Conservation (phyloP, 768 basidiomycete genomes). For the Rhizopogon vesiculosus region DNA sequence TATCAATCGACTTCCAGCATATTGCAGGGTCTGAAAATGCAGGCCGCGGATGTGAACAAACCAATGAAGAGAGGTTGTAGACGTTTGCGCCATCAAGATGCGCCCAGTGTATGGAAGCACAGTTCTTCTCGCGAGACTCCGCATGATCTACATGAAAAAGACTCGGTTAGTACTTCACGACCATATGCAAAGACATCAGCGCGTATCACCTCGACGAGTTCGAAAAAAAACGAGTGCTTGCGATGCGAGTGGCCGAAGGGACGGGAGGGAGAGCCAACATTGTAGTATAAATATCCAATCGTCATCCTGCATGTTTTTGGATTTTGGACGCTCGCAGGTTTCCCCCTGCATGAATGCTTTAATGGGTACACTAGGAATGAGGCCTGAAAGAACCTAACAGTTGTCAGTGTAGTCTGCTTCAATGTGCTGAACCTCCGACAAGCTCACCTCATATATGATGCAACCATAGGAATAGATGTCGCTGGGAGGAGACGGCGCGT, state of each 20-base stretch:
- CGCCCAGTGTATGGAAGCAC: background rate
- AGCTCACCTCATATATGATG: background rate
- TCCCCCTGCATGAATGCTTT: background rate
- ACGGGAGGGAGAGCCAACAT: background rate
- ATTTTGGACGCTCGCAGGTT: background rate
- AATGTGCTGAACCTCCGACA: background rate
- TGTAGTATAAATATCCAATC: background rate
- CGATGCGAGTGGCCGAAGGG: background rate
- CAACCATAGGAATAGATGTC: background rate
- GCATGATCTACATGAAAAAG: background rate
- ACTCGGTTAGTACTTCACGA: background rate
- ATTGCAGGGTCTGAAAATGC: background rate
- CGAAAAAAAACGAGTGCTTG: background rate
- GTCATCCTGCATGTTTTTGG: background rate
- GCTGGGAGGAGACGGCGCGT: background rate
- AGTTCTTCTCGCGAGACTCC: background rate
- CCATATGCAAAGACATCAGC: background rate
- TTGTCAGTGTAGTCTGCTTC: background rate
- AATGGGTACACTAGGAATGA: background rate
- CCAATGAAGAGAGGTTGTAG: background rate
- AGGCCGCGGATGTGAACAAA: background rate
- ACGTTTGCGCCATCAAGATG: background rate
- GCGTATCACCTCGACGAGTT: background rate
- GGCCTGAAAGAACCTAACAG: background rate
- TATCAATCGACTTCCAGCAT: background rate